Evolutionary conservation across 352 stramenopile genomes (phyloP), one percentile per base, ranked within the genome.

Genomic region (Globisporangium spinosum): DNA sequence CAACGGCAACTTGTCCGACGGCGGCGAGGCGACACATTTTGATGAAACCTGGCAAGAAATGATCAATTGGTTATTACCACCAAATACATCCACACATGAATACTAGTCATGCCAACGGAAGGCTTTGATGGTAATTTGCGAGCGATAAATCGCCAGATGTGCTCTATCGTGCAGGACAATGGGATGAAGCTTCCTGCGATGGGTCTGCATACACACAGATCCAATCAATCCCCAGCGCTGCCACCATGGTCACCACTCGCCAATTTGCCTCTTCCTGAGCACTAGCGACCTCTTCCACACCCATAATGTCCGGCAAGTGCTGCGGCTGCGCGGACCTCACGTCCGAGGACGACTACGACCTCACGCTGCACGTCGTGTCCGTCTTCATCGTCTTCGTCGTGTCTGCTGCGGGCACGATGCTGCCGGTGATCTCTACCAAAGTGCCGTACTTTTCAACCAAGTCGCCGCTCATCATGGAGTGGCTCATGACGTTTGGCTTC

Each of bases 371-470:
- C 67, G 66, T 89, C 35, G 78, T 49, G 6, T 29, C 81, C 25
- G 76, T 89, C 67, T 80, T 88, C 62, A 80, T 89, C 69, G 67
- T 90, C 43, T 84, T 89, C 51, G 58, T n/a, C 6, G 77, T 87
- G 10, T 89, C 83, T 1, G 58, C 70, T 0, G 67, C 71, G 1
- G 81, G 77, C n/a, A 76, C 77, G 1, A 34, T 82, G 59, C 29
- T 90, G 53, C 79, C 81, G 2, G 76, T 88, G 27, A 58, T 89
- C 27, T 74, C 77, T 23, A 71, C 70, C 65, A 76, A 79, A 27
- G 72, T 84, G 15, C 67, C 74, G 32, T 63, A 71, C 12, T 72
- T 75, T 27, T 68, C 71, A 15, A 58, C 71, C 65, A 80, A 79
- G n/a, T 77, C 75, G 32, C 40, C 27, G 15, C 17, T 84, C 20